Evolutionary conservation across 768 basidiomycete genomes (phyloP).

Genomic region (Tulasnella sp.): DNA sequence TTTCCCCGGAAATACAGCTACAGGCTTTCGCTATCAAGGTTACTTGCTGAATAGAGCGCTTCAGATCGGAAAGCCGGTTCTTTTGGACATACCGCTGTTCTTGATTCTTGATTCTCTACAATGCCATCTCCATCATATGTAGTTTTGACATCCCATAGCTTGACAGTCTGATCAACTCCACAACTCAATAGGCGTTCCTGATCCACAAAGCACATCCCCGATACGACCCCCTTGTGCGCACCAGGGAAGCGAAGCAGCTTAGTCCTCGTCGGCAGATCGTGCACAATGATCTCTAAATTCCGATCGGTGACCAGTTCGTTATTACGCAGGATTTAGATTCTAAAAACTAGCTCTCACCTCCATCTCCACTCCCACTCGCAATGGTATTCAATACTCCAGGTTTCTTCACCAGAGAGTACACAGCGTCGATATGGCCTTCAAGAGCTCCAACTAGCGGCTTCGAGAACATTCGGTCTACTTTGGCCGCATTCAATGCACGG

Average conservation of each 20-base stretch:
- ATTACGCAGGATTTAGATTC: neutral
- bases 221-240: constrained; percentile 78
- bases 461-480: constrained; percentile 96
- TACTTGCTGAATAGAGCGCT: too few species aligned
- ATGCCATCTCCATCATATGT: constrained; percentile 21
- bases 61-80: too few species aligned
- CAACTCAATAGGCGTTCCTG: constrained; percentile 58
- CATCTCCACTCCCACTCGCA: constrained; percentile 92
- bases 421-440: constrained; percentile 89
- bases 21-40: constrained; percentile 44
- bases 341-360: constrained; percentile 44
- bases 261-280: constrained; percentile 55
- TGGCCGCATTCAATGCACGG: constrained; percentile 86
- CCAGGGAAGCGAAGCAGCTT: constrained; percentile 45
- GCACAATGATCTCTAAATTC: constrained; percentile 64
- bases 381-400: constrained; percentile 63
- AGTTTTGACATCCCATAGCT: constrained; percentile 53
- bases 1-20: constrained; percentile 75
- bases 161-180: constrained; percentile 71
- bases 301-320: neutral
- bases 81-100: constrained; percentile 1
- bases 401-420: constrained; percentile 72
- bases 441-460: constrained; percentile 86
- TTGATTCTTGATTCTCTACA: constrained; percentile 16
- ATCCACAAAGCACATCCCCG: constrained; percentile 66